phyloP scores from a whole-genome alignment of 2,329 filamentous ascomycete species.

The Clonostachys rhizophaga region DNA sequence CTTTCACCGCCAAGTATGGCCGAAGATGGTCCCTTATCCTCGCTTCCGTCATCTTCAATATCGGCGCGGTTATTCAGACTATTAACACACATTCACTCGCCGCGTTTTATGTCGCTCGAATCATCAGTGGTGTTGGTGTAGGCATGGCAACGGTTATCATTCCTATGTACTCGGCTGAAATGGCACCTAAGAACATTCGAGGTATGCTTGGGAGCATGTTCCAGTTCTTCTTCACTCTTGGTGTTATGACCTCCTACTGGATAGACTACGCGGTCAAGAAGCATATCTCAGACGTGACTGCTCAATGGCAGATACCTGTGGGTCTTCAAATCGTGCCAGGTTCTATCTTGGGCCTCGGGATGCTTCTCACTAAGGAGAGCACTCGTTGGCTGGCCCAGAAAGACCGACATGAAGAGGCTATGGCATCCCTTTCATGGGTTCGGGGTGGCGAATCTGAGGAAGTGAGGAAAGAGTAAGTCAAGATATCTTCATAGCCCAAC shows the following conservation, averaged over 20 bases:
- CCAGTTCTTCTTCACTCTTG: constrained; percentile 37
- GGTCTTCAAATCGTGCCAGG: constrained; percentile 41
- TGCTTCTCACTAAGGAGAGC: constrained; percentile 43
- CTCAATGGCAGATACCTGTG: constrained; percentile 46
- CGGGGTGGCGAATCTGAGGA: constrained; percentile 35
- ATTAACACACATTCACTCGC: constrained; percentile 28
- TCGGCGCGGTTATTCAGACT: constrained; percentile 32
- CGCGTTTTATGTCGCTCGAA: constrained; percentile 30
- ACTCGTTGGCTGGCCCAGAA: constrained; percentile 39
- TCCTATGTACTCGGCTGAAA: constrained; percentile 39
- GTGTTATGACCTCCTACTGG: constrained; percentile 35
- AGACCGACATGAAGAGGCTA: constrained; percentile 36
- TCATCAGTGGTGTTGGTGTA: constrained; percentile 26
- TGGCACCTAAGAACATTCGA: constrained; percentile 39
- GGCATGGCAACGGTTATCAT: constrained; percentile 34
- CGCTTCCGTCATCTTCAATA: constrained; percentile 34
- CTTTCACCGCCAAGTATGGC: constrained; percentile 32
- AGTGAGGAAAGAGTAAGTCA: constrained; percentile 20
- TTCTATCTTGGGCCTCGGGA: constrained; percentile 38
- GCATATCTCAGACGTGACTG: constrained; percentile 26
- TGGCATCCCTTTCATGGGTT: constrained; percentile 43
- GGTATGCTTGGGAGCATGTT: constrained; percentile 36
- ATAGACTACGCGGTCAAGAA: constrained; percentile 39
- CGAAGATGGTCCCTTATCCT: constrained; percentile 31
- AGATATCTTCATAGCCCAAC: too few relatives aligned